Evolutionary conservation across 352 stramenopile species (phyloP).

Genomic region (Aphanomyces cochlioides): DNA sequence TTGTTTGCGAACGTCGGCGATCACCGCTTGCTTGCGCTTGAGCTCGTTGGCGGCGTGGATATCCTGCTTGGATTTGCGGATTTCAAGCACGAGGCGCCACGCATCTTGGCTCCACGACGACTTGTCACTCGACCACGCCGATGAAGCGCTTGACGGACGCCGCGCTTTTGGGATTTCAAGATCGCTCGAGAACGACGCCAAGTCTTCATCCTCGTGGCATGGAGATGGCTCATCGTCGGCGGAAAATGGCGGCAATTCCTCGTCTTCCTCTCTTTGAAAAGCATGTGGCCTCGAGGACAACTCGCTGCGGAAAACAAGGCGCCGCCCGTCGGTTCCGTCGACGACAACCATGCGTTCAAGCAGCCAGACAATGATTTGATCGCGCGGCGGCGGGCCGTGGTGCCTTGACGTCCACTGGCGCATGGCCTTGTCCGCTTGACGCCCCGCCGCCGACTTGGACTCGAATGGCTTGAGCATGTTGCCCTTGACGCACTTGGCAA

Average conservation of each 20-base stretch:
- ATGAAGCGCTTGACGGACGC: too few relatives aligned
- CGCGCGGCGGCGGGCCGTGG: conserved; percentile 37
- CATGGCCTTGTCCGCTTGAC: conserved; percentile 3
- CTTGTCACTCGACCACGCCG: too few relatives aligned
- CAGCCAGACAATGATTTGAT: conserved; percentile 56
- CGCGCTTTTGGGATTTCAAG: too few relatives aligned
- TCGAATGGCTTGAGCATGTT: neutral
- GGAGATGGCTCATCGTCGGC: neutral
- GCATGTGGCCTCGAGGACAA: neutral
- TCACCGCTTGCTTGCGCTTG: conserved; percentile 40
- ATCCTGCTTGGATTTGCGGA: conserved; percentile 45
- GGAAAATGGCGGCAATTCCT: neutral
- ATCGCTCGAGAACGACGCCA: too few relatives aligned
- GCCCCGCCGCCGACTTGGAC: neutral
- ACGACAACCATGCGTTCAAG: conserved; percentile 44
- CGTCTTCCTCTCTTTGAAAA: neutral
- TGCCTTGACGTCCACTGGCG: conserved; percentile 8
- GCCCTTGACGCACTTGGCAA: neutral
- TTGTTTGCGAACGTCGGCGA: conserved; percentile 42
- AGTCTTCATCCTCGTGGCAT: neutral
- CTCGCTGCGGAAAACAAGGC: neutral
- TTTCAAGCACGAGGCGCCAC: conserved; percentile 40
- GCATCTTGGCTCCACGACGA: conserved; percentile 45
- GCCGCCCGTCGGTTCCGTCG: too few relatives aligned
- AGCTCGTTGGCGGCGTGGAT: conserved; percentile 39